A percentile compares a stretch with the other conserved stretches of the same genome.
phyloP scores from a whole-genome alignment of 2,329 filamentous ascomycete species.

The Ophiosphaerella korrae region DNA sequence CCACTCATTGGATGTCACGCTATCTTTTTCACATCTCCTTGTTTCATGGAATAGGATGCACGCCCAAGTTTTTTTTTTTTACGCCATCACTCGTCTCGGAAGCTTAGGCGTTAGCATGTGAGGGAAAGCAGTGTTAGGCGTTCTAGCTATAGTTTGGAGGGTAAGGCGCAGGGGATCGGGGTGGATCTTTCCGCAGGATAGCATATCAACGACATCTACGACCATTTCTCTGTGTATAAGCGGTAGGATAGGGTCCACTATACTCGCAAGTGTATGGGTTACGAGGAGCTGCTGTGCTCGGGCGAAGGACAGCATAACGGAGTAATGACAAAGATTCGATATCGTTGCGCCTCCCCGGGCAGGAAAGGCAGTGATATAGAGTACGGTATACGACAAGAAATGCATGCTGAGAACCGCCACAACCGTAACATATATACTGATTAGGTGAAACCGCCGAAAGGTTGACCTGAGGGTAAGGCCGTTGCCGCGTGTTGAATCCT shows the following conservation, averaged over 20 bases:
- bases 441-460: too few relatives aligned
- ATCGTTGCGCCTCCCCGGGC: not conserved
- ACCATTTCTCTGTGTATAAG: conserved; percentile 19
- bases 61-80: not conserved
- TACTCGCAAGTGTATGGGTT: not conserved
- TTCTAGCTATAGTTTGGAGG: conserved; percentile 12
- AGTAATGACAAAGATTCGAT: not conserved
- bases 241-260: conserved; percentile 5
- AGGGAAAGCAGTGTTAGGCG: not conserved
- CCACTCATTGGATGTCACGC: conserved; percentile 8
- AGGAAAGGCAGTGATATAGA: too few relatives aligned
- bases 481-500: too few relatives aligned
- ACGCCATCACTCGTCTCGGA: conserved; percentile 9
- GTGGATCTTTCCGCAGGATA: conserved; percentile 5
- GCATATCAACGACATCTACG: conserved; percentile 19
- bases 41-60: not conserved
- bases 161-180: conserved; percentile 5
- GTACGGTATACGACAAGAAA: too few relatives aligned
- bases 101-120: conserved; percentile 24
- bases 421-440: too few relatives aligned
- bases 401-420: too few relatives aligned
- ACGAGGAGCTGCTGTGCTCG: conserved; percentile 2
- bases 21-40: not conserved
- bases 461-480: too few relatives aligned
- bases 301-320: conserved; percentile 1